Conservation (phyloP, 1,284 basidiomycete species). For the Moesziomyces sp. region DNA sequence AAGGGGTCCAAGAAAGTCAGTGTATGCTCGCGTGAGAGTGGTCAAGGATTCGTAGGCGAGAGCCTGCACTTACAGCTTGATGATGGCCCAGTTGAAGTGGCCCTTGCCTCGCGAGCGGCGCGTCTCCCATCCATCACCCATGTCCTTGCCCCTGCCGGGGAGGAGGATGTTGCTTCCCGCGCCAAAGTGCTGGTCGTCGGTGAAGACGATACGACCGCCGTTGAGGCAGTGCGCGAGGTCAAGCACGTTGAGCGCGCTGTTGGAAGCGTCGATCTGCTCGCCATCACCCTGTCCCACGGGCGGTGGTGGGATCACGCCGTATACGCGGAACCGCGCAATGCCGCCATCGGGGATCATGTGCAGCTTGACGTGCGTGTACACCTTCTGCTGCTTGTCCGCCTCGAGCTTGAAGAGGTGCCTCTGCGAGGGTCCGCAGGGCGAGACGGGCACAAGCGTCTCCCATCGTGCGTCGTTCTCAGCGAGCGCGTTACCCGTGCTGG, state of each 20-base stretch:
- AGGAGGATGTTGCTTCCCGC: conserved; percentile 89
- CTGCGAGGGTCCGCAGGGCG: conserved; percentile 76
- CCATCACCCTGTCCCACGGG: conserved; percentile 67
- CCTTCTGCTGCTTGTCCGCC: conserved; percentile 54
- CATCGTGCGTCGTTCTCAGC: conserved; percentile 62
- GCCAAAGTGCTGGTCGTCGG: conserved; percentile 90
- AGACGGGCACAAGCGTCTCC: conserved; percentile 52
- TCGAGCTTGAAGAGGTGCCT: conserved; percentile 83
- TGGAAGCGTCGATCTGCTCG: conserved; percentile 61
- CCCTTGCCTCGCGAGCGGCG: conserved; percentile 82
- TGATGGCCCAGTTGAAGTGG: conserved; percentile 90
- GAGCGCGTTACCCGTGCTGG: conserved; percentile 33
- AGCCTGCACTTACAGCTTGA: conserved; percentile 76
- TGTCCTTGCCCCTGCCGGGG: conserved; percentile 86
- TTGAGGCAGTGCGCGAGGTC: conserved; percentile 92
- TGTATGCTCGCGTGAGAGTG: neutral
- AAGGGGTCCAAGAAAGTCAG: neutral
- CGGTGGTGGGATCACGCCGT: conserved; percentile 58
- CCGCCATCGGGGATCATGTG: conserved; percentile 98
- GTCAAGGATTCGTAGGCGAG: too few species aligned
- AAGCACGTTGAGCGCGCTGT: conserved; percentile 69
- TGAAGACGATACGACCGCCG: conserved; percentile 82
- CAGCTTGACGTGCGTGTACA: conserved; percentile 86
- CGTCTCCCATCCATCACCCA: conserved; percentile 99
- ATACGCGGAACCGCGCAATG: conserved; percentile 69